Conservation (phyloP, 768 basidiomycete species). For the Termitomyces sp. region DNA sequence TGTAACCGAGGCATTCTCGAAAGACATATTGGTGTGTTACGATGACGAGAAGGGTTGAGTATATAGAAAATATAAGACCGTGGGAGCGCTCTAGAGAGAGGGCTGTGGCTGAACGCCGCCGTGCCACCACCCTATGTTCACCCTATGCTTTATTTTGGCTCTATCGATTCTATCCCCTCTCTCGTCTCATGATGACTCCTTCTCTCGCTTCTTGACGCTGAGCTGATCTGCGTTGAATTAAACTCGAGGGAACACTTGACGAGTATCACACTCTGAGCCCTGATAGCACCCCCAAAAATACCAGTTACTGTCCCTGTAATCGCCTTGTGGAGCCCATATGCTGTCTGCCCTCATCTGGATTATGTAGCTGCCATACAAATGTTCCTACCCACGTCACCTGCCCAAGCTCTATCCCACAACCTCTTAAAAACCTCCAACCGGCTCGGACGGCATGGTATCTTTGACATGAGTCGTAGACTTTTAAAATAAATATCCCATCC, state of each 20-base stretch:
- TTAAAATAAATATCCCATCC: background rate
- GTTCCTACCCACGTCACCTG: constrained; percentile 2
- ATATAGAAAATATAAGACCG: background rate
- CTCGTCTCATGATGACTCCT: background rate
- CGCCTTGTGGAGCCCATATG: constrained; percentile 1
- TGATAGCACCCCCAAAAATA: constrained; percentile 2
- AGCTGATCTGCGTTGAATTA: background rate
- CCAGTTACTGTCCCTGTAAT: background rate
- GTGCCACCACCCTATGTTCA: too few species aligned
- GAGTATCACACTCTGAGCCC: background rate
- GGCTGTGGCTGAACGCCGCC: too few species aligned
- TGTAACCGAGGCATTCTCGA: constrained; percentile 79
- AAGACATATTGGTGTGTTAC: constrained; percentile 57
- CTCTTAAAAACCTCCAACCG: background rate
- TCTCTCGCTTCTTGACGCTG: background rate
- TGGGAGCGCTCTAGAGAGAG: constrained; percentile 7
- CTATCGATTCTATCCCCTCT: background rate
- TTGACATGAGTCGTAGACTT: constrained; percentile 11
- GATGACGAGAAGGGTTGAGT: constrained; percentile 1
- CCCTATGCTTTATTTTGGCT: background rate
- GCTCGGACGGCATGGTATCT: constrained; percentile 7
- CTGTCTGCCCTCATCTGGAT: background rate
- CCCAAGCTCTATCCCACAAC: background rate
- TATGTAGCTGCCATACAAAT: background rate
- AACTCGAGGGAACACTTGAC: background rate